Evolutionary conservation across 371 early-diverging fungal genomes (phyloP).

Genomic region (Mucor saturninus): DNA sequence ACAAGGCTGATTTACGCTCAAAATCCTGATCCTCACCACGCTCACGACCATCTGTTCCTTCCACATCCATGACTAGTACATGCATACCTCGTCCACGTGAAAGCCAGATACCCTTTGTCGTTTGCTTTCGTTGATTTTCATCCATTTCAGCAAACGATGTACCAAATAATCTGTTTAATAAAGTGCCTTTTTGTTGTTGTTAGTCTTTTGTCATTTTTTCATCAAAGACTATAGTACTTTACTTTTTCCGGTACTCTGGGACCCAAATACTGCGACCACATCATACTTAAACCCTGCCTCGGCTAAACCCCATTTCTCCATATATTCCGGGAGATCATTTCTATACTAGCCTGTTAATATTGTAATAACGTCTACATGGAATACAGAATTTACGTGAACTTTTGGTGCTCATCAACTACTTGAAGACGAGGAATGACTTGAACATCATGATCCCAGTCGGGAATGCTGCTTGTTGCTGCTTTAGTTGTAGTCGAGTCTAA

Average conservation of each 20-base stretch:
- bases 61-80: slow-evolving; percentile 96
- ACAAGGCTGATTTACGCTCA: slow-evolving; percentile 96
- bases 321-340: slow-evolving; percentile 66
- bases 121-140: slow-evolving; percentile 83
- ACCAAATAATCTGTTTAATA: slow-evolving; percentile 92
- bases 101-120: slow-evolving; percentile 97
- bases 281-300: slow-evolving; percentile 94
- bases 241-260: slow-evolving; percentile 98
- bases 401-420: slow-evolving; percentile 81
- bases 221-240: slow-evolving; percentile 29
- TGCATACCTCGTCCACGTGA: slow-evolving; percentile 82
- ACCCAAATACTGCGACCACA: slow-evolving; percentile 97
- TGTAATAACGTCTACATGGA: neutral
- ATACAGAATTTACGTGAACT: slow-evolving; percentile 72
- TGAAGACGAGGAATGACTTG: slow-evolving; percentile 69
- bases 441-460: slow-evolving; percentile 40
- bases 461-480: slow-evolving; percentile 5
- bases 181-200: slow-evolving; percentile 71
- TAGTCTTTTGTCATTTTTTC: neutral
- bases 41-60: slow-evolving; percentile 98
- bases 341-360: slow-evolving; percentile 37
- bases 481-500: neutral
- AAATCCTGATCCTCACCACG: slow-evolving; percentile 99
- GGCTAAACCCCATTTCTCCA: slow-evolving; percentile 83
- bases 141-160: slow-evolving; percentile 95